Evolutionary conservation across 2,329 filamentous ascomycete species (phyloP).

Genomic region (Myriosclerotinia scirpicola): DNA sequence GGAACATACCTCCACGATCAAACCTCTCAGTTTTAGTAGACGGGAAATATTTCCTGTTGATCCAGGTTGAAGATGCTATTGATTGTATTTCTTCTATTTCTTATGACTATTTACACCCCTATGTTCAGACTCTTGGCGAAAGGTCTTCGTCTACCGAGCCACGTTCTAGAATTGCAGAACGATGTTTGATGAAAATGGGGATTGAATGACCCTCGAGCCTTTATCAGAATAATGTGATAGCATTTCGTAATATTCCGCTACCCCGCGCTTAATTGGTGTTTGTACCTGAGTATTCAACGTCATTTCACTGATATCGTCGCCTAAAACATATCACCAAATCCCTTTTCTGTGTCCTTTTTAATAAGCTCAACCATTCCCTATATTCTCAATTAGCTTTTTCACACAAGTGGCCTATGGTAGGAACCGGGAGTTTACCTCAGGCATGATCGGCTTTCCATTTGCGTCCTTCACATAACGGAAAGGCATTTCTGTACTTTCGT

Average conservation of each 20-base stretch:
- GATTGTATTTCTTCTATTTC: constrained; percentile 7
- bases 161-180: not conserved
- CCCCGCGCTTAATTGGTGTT: constrained; percentile 7
- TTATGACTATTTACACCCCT: constrained; percentile 1
- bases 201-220: not conserved
- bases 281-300: not conserved
- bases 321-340: constrained; percentile 81
- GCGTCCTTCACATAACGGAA: constrained; percentile 87
- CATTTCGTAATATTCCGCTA: constrained; percentile 3
- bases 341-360: constrained; percentile 89
- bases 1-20: not conserved
- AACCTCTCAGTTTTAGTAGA: not conserved
- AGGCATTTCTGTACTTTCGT: constrained; percentile 96
- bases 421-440: constrained; percentile 59
- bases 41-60: not conserved
- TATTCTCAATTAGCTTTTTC: constrained; percentile 20
- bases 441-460: constrained; percentile 84
- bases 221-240: not conserved
- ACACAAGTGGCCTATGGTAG: constrained; percentile 26
- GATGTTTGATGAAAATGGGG: not conserved
- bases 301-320: not conserved
- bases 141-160: constrained; percentile 6
- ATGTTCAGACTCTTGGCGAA: constrained; percentile 20
- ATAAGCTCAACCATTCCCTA: constrained; percentile 92
- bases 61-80: not conserved